Base-by-base conservation (phyloP, 2,329 filamentous ascomycete genomes). In the Venturia pyrina region DNA sequence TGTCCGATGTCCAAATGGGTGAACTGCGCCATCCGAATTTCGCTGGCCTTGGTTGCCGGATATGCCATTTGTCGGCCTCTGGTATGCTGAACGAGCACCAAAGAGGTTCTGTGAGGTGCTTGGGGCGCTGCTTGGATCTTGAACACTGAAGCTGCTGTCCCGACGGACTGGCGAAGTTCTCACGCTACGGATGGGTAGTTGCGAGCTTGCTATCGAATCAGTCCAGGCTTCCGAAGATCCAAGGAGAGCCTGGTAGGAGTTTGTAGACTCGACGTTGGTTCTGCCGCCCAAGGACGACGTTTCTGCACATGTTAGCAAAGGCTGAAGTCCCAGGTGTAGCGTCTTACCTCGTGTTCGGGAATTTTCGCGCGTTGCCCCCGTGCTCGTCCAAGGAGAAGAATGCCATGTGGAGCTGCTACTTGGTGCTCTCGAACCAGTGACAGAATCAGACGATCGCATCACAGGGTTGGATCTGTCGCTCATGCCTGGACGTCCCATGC, bases 161-260 rank as follows among this genome's bases (percentile, higher is more conserved):
- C 75, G 76, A 63, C 77, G 75, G 67, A 72, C 72, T 6, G 75
- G 74, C 43, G 75, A 75, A 32, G 73, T 72, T 44, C 76, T 77
- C 40, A 34, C 13, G 46, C 43, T 62, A 13, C 63, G 50, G 13
- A 41, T 15, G 15, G 65, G 56, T 61, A 32, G 28, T 24, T 34
- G 65, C 11, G 53, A 37, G 32, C 53, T 34, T 37, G 37, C n/a
- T 13, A n/a, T 21, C 24, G 37, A 7, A 15, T 50, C 21, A 8
- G 17, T 40, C 41, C 61, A 63, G 11, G 17, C 19, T 10, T 65
- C 65, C 13, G 65, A 28, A 3, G 41, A 2, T 40, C n/a, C 21
- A 5, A 66, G 43, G n/a, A 65, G 32, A 17, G 44, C 21, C n/a
- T 32, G 46, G 32, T 44, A 65, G 5, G 63, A 46, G 3, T 63